phyloP scores from a whole-genome alignment of 75 land plant genomes.

The Chamaecyparis obtusa region DNA sequence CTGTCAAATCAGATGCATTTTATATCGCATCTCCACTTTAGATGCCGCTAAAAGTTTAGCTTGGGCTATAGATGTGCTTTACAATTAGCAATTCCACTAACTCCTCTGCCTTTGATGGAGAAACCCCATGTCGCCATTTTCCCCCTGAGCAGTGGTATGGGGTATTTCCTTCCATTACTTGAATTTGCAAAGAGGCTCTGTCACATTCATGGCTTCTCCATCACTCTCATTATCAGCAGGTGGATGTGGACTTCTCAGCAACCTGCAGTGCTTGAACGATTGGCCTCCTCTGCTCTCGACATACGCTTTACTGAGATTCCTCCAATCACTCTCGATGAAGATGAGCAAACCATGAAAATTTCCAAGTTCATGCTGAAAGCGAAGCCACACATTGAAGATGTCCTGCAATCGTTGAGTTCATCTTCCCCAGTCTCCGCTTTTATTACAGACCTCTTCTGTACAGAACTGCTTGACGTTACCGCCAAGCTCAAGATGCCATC shows the following conservation, averaged over 20 bases:
- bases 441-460: neutral
- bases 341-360: neutral
- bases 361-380: neutral
- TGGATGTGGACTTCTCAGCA: neutral
- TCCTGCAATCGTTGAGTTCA: neutral
- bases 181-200: neutral
- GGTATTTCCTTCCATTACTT: neutral
- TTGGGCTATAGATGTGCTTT: no score
- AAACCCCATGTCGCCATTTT: neutral
- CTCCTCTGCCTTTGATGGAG: no score
- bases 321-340: neutral
- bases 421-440: constrained; percentile 16
- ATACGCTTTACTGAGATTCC: neutral
- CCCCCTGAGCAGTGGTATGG: neutral
- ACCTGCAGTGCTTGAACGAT: neutral
- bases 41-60: no score
- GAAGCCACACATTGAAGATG: neutral
- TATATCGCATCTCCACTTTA: no score
- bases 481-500: constrained; percentile 7
- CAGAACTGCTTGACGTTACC: neutral
- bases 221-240: neutral
- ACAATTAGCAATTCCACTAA: no score
- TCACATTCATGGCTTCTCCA: neutral
- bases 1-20: no score
- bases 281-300: neutral